Evolutionary conservation across 208 protist species (phyloP).

Genomic region (Vickermania ingenoplastis): DNA sequence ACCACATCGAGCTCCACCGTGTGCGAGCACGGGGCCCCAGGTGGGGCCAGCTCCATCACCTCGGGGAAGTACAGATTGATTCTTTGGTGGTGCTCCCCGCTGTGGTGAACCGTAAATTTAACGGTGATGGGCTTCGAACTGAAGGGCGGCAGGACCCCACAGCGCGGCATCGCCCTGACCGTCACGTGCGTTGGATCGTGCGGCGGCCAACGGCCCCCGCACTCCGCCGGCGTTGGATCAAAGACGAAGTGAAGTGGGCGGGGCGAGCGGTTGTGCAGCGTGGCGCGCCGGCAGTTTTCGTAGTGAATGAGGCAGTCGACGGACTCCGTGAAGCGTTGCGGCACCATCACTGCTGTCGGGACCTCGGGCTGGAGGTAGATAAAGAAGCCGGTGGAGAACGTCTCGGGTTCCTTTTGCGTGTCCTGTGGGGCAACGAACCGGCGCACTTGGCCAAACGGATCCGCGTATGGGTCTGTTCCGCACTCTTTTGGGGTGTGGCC

Average conservation of each 20-base stretch:
- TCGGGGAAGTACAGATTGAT: constrained; percentile 69
- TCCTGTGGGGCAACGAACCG: constrained; percentile 10
- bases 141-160: constrained; percentile 41
- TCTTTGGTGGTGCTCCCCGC: constrained; percentile 31
- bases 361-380: constrained; percentile 58
- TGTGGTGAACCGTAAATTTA: constrained; percentile 44
- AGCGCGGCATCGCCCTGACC: constrained; percentile 52
- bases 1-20: constrained; percentile 33
- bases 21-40: constrained; percentile 19
- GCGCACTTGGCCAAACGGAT: constrained; percentile 36
- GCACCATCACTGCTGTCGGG: constrained; percentile 46
- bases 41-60: constrained; percentile 16
- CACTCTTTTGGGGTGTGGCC: constrained; percentile 1
- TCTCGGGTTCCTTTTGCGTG: constrained; percentile 2
- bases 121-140: constrained; percentile 35
- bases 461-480: constrained; percentile 8
- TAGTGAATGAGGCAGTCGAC: constrained; percentile 70
- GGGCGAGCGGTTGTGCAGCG: constrained; percentile 63
- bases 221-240: constrained; percentile 48
- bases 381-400: constrained; percentile 69
- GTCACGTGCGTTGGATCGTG: constrained; percentile 11
- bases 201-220: constrained; percentile 5
- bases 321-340: constrained; percentile 51
- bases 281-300: constrained; percentile 55
- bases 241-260: constrained; percentile 61